phyloP scores from a whole-genome alignment of 371 early-diverging fungal genomes.

The Globomyces sp. region DNA sequence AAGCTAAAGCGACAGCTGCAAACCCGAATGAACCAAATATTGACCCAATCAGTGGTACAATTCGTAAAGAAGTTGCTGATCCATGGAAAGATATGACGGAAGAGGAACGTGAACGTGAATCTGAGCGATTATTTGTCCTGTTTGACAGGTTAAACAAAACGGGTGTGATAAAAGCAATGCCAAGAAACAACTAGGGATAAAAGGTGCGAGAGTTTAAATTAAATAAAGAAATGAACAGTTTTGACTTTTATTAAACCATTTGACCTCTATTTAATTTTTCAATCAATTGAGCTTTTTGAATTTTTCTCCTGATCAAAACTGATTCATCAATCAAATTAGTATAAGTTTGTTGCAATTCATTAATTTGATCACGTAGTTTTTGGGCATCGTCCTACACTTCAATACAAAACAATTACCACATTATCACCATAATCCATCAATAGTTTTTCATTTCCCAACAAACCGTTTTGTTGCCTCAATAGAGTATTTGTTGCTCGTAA shows the following conservation, averaged over 20 bases:
- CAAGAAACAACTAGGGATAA: not conserved
- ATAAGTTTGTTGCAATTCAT: constrained; percentile 30
- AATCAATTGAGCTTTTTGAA: constrained; percentile 32
- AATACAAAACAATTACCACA: constrained; percentile 33
- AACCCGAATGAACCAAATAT: constrained; percentile 35
- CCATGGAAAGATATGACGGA: constrained; percentile 80
- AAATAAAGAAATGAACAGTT: not conserved
- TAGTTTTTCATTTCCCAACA: constrained; percentile 47
- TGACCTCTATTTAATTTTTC: constrained; percentile 2
- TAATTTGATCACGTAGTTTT: constrained; percentile 27
- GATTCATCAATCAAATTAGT: constrained; percentile 34
- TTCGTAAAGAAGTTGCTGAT: constrained; percentile 41
- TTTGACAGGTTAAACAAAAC: constrained; percentile 90
- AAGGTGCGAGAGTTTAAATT: not conserved
- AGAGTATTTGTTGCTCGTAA: constrained; percentile 32
- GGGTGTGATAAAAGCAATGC: constrained; percentile 69
- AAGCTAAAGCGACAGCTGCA: constrained; percentile 23
- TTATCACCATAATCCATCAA: constrained; percentile 50
- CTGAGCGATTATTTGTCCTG: constrained; percentile 85
- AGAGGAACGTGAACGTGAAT: constrained; percentile 94
- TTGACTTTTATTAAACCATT: not conserved
- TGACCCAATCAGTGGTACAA: constrained; percentile 77
- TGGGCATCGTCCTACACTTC: constrained; percentile 34
- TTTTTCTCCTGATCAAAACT: constrained; percentile 30
- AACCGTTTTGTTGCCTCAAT: constrained; percentile 47